Evolutionary conservation across 139 green algal species (phyloP), one percentile per base, ranked within the genome.

Genomic region (Asterochloris erici): DNA sequence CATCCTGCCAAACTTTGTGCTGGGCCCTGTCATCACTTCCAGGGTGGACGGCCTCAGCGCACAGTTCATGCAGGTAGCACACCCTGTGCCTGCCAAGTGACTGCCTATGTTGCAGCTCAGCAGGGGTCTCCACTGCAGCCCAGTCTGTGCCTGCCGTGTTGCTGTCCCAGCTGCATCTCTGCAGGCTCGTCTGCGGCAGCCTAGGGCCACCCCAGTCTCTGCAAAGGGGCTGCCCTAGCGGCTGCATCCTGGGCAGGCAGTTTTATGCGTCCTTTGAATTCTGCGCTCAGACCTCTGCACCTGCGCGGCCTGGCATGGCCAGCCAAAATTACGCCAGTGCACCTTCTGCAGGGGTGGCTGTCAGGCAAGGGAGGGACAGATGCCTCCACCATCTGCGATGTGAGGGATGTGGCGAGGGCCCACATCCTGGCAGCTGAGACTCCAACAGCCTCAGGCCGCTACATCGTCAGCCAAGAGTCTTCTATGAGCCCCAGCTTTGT

Each of bases 1-100:
- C 68, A 93, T 96, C 21, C 88, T 95, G 79, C 93, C 93, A 62
- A 93, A 95, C 60, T 96, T 97, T 81, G 85, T 94, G 29, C 88
- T 97, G 83, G 93, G 93, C 0, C 92, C 92, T 16, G 80, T 91
- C 13, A 29, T 92, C 1, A 83, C 74, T 16, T 28, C 70, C 6
- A 62, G 64, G 10, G 68, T 29, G 27, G 76, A 64, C n/a, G 79
- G 83, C 62, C 85, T 85, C 28, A 87, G 81, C 38, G 66, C 86
- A 9, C 83, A 81, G n/a, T 90, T 86, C 81, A 84, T 91, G 74
- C 83, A 88, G 81, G 84, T 87, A 60, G 73, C 12, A 4, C 23
- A 60, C 71, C 24, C 23, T 60, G 71, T 38, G 14, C 17, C 71
- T 77, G 24, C 15, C n/a, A 38, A 73, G 66, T 9, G 21, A 73